Conservation (phyloP, 805 yeast species). For the Metschnikowia kofuensis region DNA sequence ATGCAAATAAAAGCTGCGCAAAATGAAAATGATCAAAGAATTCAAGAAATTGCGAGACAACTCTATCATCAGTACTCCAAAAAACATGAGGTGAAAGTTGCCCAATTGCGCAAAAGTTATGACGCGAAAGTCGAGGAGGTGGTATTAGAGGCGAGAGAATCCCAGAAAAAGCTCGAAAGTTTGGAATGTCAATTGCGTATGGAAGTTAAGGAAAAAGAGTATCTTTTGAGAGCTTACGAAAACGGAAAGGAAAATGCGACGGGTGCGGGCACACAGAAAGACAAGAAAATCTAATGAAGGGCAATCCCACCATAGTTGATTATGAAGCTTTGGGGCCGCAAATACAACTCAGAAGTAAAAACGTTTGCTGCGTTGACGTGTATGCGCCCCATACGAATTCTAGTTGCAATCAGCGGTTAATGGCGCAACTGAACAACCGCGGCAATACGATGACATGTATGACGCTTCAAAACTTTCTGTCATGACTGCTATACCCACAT, state of each 20-base stretch:
- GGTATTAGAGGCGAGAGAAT: conserved; percentile 41
- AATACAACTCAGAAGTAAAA: no score
- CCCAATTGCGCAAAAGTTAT: conserved; percentile 39
- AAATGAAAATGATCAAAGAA: conserved; percentile 48
- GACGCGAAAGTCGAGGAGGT: conserved; percentile 39
- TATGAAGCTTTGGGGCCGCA: no score
- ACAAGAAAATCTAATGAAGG: no score
- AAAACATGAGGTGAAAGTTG: conserved; percentile 73
- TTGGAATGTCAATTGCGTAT: conserved; percentile 34
- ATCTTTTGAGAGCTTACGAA: conserved; percentile 13
- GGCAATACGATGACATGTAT: no score
- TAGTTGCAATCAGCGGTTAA: no score
- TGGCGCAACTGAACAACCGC: no score
- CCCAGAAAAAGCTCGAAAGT: conserved; percentile 52
- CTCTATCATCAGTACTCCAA: conserved; percentile 70
- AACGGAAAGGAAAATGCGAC: not conserved
- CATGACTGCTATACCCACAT: no score
- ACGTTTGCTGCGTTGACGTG: no score
- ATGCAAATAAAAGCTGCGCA: conserved; percentile 38
- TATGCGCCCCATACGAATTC: no score
- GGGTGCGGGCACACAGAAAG: no score
- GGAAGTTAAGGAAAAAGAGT: conserved; percentile 35
- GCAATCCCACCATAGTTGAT: no score
- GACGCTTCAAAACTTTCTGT: no score
- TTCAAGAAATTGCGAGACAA: conserved; percentile 65